Evolutionary conservation across 2,329 filamentous ascomycete genomes (phyloP).

Genomic region (Epichloe sibirici): DNA sequence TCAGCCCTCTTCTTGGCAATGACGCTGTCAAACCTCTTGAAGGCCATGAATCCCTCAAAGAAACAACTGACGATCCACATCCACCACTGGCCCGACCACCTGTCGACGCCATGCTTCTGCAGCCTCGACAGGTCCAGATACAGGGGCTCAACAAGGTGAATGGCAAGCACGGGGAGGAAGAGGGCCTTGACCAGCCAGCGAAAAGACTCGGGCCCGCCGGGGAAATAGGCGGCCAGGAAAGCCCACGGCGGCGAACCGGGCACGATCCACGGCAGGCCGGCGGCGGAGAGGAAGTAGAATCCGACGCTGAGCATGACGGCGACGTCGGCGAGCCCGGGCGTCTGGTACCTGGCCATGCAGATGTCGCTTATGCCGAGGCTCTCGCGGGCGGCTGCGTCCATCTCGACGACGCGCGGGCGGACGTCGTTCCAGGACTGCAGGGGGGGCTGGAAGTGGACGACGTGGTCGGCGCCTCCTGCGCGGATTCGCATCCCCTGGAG

Average conservation of each 20-base stretch:
- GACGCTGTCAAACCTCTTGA: constrained; percentile 37
- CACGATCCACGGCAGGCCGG: constrained; percentile 35
- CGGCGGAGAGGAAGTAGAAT: constrained; percentile 41
- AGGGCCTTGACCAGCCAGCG: constrained; percentile 47
- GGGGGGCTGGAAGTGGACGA: constrained; percentile 56
- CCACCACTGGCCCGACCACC: constrained; percentile 37
- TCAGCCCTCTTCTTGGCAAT: constrained; percentile 30
- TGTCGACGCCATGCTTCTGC: constrained; percentile 33
- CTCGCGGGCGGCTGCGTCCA: constrained; percentile 46
- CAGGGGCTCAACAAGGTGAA: constrained; percentile 55
- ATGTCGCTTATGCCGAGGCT: constrained; percentile 46
- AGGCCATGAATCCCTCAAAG: constrained; percentile 40
- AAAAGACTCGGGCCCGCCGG: constrained; percentile 46
- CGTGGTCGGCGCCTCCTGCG: constrained; percentile 31
- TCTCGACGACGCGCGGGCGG: constrained; percentile 57
- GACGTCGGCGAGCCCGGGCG: constrained; percentile 32
- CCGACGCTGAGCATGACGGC: constrained; percentile 42
- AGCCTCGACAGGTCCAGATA: constrained; percentile 36
- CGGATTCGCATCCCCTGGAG: constrained; percentile 51
- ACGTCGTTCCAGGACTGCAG: constrained; percentile 57
- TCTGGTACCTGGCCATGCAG: constrained; percentile 27
- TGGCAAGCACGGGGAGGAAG: constrained; percentile 43
- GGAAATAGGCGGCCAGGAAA: constrained; percentile 37
- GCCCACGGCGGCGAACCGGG: constrained; percentile 38
- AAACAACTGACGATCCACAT: constrained; percentile 41